These are phyloP conservation scores for Raphanus hybrid DNA, from an alignment of 441 rosid genomes.

Conservation along the genomic window DNA sequence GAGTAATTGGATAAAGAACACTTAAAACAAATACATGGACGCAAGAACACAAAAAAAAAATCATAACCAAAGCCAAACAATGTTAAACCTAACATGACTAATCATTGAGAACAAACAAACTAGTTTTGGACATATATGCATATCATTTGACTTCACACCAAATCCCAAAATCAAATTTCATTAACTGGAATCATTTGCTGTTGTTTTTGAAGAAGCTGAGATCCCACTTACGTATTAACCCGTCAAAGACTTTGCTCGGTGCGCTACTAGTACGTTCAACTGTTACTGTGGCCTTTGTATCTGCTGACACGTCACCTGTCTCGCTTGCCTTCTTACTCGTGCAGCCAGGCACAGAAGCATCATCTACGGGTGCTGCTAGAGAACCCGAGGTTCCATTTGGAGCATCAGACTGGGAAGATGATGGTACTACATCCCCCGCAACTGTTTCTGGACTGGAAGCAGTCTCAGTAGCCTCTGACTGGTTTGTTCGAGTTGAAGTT, in stretches of 20 bases:
- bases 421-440: slow-evolving; percentile 33
- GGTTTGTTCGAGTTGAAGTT: slow-evolving; percentile 36
- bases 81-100: slow-evolving; percentile 19
- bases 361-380: slow-evolving; percentile 39
- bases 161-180: neutral
- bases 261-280: slow-evolving; percentile 66
- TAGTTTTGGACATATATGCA: slow-evolving; percentile 19
- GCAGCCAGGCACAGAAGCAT: slow-evolving; percentile 46
- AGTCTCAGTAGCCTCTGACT: slow-evolving; percentile 42
- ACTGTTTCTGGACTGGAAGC: slow-evolving; percentile 28
- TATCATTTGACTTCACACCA: slow-evolving; percentile 1
- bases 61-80: slow-evolving; percentile 27
- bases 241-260: slow-evolving; percentile 71
- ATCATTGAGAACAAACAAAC: neutral
- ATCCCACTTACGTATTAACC: slow-evolving; percentile 93
- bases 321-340: slow-evolving; percentile 51
- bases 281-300: slow-evolving; percentile 79
- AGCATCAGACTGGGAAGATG: slow-evolving; percentile 52
- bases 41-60: neutral
- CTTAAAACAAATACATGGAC: neutral
- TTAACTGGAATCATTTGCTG: slow-evolving; percentile 37
- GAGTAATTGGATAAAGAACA: slow-evolving; percentile 5
- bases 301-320: slow-evolving; percentile 60
- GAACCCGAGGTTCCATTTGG: slow-evolving; percentile 42
- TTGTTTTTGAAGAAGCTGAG: slow-evolving; percentile 58